phyloP scores from a whole-genome alignment of 2,329 filamentous ascomycete species.

The Fusarium domesticum region DNA sequence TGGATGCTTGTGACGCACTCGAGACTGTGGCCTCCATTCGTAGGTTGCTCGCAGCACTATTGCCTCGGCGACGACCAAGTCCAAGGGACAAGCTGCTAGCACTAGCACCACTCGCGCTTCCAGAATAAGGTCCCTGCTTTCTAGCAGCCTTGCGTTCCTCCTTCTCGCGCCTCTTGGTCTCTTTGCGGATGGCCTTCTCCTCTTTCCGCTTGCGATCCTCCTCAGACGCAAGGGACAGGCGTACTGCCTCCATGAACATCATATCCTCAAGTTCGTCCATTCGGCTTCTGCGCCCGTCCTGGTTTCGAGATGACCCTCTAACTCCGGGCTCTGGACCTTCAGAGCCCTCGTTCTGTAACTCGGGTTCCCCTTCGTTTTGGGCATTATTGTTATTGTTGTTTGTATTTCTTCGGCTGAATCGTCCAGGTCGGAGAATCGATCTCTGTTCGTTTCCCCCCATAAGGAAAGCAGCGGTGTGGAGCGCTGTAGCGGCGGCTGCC shows the following conservation, averaged over 20 bases:
- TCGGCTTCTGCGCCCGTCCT: conserved; percentile 44
- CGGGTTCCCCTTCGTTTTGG: conserved; percentile 24
- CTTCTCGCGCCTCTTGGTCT: conserved; percentile 81
- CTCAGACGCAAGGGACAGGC: conserved; percentile 85
- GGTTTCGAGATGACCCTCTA: conserved; percentile 20
- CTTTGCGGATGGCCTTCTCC: conserved; percentile 54
- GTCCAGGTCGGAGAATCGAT: conserved; percentile 43
- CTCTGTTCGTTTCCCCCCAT: conserved; percentile 63
- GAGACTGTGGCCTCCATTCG: conserved; percentile 54
- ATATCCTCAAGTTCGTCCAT: conserved; percentile 92
- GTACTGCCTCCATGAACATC: conserved; percentile 97
- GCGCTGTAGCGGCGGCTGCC: conserved; percentile 86
- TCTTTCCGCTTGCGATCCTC: conserved; percentile 88
- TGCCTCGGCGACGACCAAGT: conserved; percentile 56
- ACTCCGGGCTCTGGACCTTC: conserved; percentile 28
- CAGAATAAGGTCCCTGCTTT: conserved; percentile 47
- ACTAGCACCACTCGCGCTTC: conserved; percentile 45
- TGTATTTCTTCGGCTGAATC: conserved; percentile 57
- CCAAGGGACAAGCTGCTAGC: conserved; percentile 64
- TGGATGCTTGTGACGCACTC: conserved; percentile 36
- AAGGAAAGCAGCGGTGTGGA: conserved; percentile 92
- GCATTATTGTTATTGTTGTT: conserved; percentile 34
- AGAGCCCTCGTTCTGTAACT: conserved; percentile 3
- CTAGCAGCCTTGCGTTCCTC: conserved; percentile 75
- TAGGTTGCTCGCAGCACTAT: conserved; percentile 58